Base-by-base conservation (phyloP, 164 flowering plant genomes). In the Aristolochia fimbriata region DNA sequence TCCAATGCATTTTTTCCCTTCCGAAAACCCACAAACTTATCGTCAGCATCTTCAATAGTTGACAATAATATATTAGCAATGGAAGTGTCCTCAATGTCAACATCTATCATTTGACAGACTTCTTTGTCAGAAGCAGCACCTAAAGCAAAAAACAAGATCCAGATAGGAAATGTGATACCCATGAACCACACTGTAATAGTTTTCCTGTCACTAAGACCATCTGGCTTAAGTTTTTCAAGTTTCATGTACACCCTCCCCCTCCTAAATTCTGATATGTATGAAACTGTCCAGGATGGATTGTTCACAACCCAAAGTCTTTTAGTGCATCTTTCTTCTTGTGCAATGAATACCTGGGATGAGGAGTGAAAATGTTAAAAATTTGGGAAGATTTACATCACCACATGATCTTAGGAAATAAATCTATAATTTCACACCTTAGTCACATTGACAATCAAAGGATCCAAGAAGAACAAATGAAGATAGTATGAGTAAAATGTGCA, bases 101-200 rank as follows among this genome's bases (percentile, higher is more conserved):
- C 67, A 61, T 82, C 92, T 61, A 93, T 86, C 64, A 84, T 69
- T 31, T 86, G 79, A 22, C 86, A 73, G 7, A 83, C 75, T 66
- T 87, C 97, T 72, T 68, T 84, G 67, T 93, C 96, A 12, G 85
- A 84, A 51, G 76, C 55, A 14, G 75, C 83, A 14, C 97, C 96
- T 53, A 92, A 85, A n/a, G 87, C 86, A 72, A 89, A 92, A 69
- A 92, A 82, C 55, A 89, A 51, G 22, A 90, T 70, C 98, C 98
- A 93, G 13, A 87, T 54, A 15, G 98, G 97, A 49, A 89, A 63
- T 48, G 80, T 73, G 0, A 68, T 64, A 5, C 77, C 68, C 67
- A 74, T 47, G 66, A 84, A 82, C 55, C 74, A 78, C 3, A 81
- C 80, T 3, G 62, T 72, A 9, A 93, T 73, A 33, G 77, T 68